A percentile compares a stretch with the other conserved stretches of the same genome.
These are phyloP conservation scores for Claviceps monticola DNA, from an alignment of 2,329 filamentous ascomycete species.

Conservation along the genomic window DNA sequence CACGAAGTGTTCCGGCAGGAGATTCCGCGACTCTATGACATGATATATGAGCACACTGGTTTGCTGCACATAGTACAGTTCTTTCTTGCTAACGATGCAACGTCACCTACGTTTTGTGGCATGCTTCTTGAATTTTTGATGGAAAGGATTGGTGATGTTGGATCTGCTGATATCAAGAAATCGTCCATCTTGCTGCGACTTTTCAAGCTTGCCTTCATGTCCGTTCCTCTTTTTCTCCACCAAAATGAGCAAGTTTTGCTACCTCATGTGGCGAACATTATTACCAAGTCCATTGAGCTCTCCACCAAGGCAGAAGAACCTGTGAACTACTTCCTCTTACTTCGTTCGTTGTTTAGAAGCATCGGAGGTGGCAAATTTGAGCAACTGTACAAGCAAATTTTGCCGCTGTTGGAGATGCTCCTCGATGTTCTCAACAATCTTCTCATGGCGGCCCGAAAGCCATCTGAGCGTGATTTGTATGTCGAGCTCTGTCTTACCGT, in stretches of 20 bases:
- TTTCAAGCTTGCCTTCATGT: conserved; percentile 99
- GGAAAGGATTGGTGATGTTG: conserved; percentile 90
- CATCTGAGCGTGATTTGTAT: conserved; percentile 83
- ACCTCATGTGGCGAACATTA: conserved; percentile 92
- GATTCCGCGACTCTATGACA: conserved; percentile 90
- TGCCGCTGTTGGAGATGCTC: conserved; percentile 92
- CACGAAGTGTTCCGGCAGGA: conserved; percentile 97
- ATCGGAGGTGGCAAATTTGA: conserved; percentile 97
- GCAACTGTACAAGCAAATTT: conserved; percentile 93
- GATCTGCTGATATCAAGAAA: conserved; percentile 80
- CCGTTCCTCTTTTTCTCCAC: conserved; percentile 83
- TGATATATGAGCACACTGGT: conserved; percentile 94
- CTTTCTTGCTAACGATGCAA: conserved; percentile 96
- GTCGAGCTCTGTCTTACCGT: conserved; percentile 96
- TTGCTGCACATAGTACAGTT: conserved; percentile 94
- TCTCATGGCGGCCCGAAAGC: conserved; percentile 77
- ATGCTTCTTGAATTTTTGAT: conserved; percentile 97
- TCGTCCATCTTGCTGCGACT: conserved; percentile 84
- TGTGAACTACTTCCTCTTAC: conserved; percentile 93
- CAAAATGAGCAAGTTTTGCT: conserved; percentile 94
- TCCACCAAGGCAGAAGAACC: conserved; percentile 93
- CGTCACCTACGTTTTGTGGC: conserved; percentile 90
- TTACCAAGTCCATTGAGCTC: conserved; percentile 91
- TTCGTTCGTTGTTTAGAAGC: conserved; percentile 85
- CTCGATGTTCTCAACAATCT: conserved; percentile 94